Evolutionary conservation across 2,329 filamentous ascomycete genomes (phyloP), one percentile per base, ranked within the genome.

Genomic region (Paraphaeosphaeria minitans): DNA sequence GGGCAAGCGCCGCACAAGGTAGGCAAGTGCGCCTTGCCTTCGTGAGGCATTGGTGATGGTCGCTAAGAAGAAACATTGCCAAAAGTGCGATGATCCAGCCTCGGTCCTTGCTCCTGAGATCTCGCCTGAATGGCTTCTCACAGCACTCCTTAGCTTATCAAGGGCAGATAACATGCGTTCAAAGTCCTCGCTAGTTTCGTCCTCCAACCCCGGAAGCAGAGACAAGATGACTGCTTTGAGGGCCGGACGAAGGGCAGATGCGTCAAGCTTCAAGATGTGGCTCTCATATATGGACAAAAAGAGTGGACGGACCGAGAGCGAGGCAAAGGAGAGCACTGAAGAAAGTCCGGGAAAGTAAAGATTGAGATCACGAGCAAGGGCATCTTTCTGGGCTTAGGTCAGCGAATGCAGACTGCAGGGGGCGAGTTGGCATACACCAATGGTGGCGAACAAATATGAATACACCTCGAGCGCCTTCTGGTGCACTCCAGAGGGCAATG

Each of bases 381-480:
- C 89, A 73, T 95, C 89, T 70, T 84, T 78, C 79, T 85, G 75
- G 59, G 64, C 66, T 51, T 58, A 35, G 46, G 63, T 75, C 62
- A 73, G 71, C 66, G 53, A 43, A 13, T 58, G 60, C 49, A 55
- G 60, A 59, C 56, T 47, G 53, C 48, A 45, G 9, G 46, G 29
- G 37, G 14, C 10, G 43, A 47, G 55, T 50, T 35, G 21, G 59
- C 81, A 66, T 79, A 86, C 88, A 56, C 92, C 91, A 69, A 99
- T 92, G 64, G 92, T 85, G 21, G 88, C 87, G 73, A 99, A 99
- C 64, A 98, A 88, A 72, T 92, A 92, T 48, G 84, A 87, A 77
- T 99, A 99, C 43, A 98, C 91, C 77, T 99, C 95, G 57, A 99
- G 85, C 1, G 95, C 88, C 77, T 98, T 99, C 77, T 99, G 96